A percentile compares a stretch with the other conserved stretches of the same genome.
Conservation (phyloP, 2,329 filamentous ascomycete genomes). For the Alternaria postmessia region DNA sequence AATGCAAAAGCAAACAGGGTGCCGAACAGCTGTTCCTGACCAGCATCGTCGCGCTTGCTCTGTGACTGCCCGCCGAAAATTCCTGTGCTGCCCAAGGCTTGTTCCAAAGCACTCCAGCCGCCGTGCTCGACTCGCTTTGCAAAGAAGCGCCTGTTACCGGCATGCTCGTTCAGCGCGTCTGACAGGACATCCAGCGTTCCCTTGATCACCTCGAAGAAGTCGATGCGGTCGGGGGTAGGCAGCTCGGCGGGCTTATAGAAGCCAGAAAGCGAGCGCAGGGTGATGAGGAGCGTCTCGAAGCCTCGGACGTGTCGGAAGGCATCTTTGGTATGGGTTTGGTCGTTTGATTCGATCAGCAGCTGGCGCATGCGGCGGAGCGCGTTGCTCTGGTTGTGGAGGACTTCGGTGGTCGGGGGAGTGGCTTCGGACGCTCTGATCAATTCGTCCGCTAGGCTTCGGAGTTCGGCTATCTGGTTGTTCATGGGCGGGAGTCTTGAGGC, state of each 20-base stretch:
- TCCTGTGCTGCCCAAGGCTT: conserved; percentile 73
- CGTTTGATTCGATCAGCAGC: conserved; percentile 63
- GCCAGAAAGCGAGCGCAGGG: conserved; percentile 75
- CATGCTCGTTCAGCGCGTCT: conserved; percentile 77
- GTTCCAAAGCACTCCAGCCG: conserved; percentile 80
- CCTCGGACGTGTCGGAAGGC: conserved; percentile 83
- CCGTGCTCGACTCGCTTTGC: conserved; percentile 75
- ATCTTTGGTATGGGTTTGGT: conserved; percentile 69
- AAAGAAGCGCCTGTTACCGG: conserved; percentile 90
- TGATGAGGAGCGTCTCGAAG: conserved; percentile 76
- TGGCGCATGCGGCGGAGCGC: conserved; percentile 73
- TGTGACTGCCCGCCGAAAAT: conserved; percentile 47
- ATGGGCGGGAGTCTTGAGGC: conserved; percentile 57
- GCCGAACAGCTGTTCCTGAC: conserved; percentile 78
- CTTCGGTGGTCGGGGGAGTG: conserved; percentile 37
- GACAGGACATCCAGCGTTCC: conserved; percentile 77
- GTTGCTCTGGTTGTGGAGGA: conserved; percentile 54
- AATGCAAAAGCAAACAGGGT: conserved; percentile 82
- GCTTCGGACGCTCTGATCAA: conserved; percentile 44
- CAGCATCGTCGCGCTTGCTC: conserved; percentile 46
- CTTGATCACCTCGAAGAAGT: conserved; percentile 74
- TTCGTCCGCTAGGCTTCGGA: conserved; percentile 49
- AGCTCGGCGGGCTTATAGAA: conserved; percentile 76
- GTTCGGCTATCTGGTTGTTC: conserved; percentile 61
- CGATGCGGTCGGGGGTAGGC: conserved; percentile 68